Percentiles rank a stretch among this genome's conserved stretches.
Evolutionary conservation across 1,284 basidiomycete species (phyloP).

Genomic region (Trichosporon coremiiforme): DNA sequence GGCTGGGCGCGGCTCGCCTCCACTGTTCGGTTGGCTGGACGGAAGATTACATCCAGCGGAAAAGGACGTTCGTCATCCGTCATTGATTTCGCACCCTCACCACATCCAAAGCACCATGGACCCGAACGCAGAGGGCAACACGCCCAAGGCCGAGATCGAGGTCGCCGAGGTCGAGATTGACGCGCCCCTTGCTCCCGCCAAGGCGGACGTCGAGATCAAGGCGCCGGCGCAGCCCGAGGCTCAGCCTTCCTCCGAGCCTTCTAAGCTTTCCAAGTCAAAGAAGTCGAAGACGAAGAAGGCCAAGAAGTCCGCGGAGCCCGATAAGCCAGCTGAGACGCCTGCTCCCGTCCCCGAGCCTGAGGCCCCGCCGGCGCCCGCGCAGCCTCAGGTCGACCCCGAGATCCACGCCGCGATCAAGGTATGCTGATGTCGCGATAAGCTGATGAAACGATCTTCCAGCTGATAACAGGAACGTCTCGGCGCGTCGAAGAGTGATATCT

Average conservation of each 20-base stretch:
- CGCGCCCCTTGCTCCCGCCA: constrained; percentile 7
- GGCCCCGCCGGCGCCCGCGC: constrained; percentile 27
- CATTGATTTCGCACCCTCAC: constrained; percentile 10
- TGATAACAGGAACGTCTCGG: constrained; percentile 29
- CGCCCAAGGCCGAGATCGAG: constrained; percentile 43
- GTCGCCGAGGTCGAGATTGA: constrained; percentile 52
- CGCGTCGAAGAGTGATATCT: constrained; percentile 21
- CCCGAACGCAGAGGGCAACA: constrained; percentile 47
- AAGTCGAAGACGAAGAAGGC: background rate
- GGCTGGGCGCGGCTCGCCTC: no score
- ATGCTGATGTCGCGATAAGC: no score
- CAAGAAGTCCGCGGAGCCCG: no score
- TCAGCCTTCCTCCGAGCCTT: background rate
- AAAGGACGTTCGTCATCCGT: constrained; percentile 17
- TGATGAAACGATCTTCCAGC: no score
- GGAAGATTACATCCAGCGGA: background rate
- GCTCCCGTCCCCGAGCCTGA: background rate
- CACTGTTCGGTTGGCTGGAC: background rate
- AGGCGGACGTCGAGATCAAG: constrained; percentile 1
- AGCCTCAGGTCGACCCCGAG: constrained; percentile 40
- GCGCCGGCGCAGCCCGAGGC: background rate
- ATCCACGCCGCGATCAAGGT: constrained; percentile 40
- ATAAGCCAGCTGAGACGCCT: no score
- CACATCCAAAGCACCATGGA: constrained; percentile 41
- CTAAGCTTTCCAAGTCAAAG: background rate